Percentiles rank a stretch among this genome's conserved stretches.
phyloP scores from a whole-genome alignment of 2,329 filamentous ascomycete species.

The Pseudopithomyces chartarum region DNA sequence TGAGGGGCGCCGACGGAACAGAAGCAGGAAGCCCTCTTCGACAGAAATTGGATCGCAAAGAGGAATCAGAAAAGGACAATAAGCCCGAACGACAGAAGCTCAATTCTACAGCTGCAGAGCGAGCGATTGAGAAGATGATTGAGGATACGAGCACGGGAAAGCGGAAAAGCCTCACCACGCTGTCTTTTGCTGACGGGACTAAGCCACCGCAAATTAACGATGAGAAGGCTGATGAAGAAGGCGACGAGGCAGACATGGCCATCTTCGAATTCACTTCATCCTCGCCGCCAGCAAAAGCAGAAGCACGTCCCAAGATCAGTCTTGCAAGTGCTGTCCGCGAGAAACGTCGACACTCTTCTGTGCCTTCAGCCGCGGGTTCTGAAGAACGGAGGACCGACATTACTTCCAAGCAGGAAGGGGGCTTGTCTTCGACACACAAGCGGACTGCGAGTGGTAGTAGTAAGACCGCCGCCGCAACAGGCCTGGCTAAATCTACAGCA shows the following conservation, averaged over 20 bases:
- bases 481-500: constrained; percentile 22
- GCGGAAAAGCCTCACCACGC: constrained; percentile 20
- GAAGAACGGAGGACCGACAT: constrained; percentile 19
- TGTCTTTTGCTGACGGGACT: background rate
- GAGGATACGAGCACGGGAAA: constrained; percentile 33
- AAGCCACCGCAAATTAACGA: constrained; percentile 7
- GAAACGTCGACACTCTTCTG: constrained; percentile 40
- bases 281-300: constrained; percentile 23
- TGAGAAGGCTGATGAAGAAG: constrained; percentile 8
- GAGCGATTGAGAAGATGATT: constrained; percentile 41
- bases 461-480: constrained; percentile 23
- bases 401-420: constrained; percentile 19
- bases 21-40: constrained; percentile 43
- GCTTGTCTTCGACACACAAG: constrained; percentile 29
- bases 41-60: constrained; percentile 33
- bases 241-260: constrained; percentile 36
- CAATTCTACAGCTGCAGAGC: constrained; percentile 35
- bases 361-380: constrained; percentile 20
- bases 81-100: constrained; percentile 24
- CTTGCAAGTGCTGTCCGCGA: constrained; percentile 34
- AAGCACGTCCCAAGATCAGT: constrained; percentile 30
- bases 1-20: constrained; percentile 29
- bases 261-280: constrained; percentile 47
- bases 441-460: constrained; percentile 30
- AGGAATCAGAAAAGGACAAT: constrained; percentile 16